phyloP scores from a whole-genome alignment of 2,329 filamentous ascomycete species.

The Zymoseptoria tritici region DNA sequence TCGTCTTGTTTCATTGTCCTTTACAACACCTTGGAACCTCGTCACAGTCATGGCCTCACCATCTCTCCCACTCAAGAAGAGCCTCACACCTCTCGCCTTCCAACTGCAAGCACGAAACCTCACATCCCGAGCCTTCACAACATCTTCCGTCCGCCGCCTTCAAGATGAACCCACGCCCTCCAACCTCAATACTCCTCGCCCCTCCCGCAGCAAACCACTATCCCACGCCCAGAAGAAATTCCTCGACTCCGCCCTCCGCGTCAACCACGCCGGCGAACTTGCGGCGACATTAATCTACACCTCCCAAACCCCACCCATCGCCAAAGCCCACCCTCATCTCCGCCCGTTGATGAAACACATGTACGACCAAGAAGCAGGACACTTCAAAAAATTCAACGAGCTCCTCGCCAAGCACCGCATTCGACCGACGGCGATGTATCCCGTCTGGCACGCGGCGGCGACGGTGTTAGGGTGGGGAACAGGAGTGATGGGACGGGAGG shows the following conservation, averaged over 20 bases:
- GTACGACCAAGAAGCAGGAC: conserved; percentile 91
- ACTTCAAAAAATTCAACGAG: conserved; percentile 77
- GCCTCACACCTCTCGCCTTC: conserved; percentile 24
- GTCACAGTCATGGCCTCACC: conserved; percentile 1
- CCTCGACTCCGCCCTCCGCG: conserved; percentile 74
- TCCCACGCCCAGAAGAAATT: conserved; percentile 58
- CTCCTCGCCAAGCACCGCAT: conserved; percentile 81
- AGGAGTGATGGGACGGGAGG: conserved; percentile 79
- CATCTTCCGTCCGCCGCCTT: conserved; percentile 9
- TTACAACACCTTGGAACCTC: background rate
- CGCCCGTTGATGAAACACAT: conserved; percentile 92
- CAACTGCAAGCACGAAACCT: conserved; percentile 21
- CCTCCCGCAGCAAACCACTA: conserved; percentile 16
- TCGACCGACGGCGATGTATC: conserved; percentile 86
- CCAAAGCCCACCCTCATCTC: conserved; percentile 75
- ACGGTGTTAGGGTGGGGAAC: conserved; percentile 83
- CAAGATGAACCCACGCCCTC: conserved; percentile 17
- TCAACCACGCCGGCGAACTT: conserved; percentile 97
- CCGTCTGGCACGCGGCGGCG: conserved; percentile 75
- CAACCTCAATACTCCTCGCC: conserved; percentile 12
- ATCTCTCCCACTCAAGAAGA: conserved; percentile 20
- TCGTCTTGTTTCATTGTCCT: background rate
- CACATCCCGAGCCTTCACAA: conserved; percentile 12
- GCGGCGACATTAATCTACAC: conserved; percentile 92
- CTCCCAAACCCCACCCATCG: conserved; percentile 75